Conservation (phyloP, 257 asterid genomes). For the Capsicum rhomboideum region DNA sequence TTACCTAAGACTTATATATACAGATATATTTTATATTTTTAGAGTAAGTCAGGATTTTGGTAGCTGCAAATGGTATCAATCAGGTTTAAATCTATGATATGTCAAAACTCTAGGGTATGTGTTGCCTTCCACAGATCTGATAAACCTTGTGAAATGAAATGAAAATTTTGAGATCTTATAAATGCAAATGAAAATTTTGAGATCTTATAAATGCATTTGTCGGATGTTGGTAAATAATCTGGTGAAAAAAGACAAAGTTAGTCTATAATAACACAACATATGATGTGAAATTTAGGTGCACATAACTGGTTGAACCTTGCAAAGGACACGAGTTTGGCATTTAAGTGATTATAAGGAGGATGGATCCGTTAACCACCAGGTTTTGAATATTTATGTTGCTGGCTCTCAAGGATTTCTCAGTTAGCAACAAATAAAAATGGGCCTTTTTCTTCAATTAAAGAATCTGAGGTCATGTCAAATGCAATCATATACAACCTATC, state of each 20-base stretch:
- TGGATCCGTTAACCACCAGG: not conserved
- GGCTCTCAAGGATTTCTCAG: not conserved
- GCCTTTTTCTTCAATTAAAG: not conserved
- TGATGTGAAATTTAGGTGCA: not conserved
- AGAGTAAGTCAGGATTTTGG: slow-evolving; percentile 23
- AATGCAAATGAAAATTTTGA: too few species aligned
- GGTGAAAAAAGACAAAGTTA: not conserved
- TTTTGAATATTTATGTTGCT: not conserved
- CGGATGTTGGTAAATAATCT: not conserved
- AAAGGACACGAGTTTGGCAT: too few species aligned
- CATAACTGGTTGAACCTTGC: not conserved
- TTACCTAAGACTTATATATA: too few species aligned
- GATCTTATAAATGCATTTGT: not conserved
- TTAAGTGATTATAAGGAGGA: not conserved
- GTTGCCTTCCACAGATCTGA: not conserved
- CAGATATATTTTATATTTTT: not conserved
- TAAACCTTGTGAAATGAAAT: not conserved
- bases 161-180: too few species aligned
- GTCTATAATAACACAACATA: not conserved
- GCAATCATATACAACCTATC: not conserved
- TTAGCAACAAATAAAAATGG: not conserved
- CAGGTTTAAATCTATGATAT: not conserved
- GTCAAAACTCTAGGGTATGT: not conserved
- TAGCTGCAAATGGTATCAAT: not conserved
- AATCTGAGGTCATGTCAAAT: not conserved